Conservation (phyloP, 371 early-diverging fungal genomes). For the Dinochytrium kinnereticum region DNA sequence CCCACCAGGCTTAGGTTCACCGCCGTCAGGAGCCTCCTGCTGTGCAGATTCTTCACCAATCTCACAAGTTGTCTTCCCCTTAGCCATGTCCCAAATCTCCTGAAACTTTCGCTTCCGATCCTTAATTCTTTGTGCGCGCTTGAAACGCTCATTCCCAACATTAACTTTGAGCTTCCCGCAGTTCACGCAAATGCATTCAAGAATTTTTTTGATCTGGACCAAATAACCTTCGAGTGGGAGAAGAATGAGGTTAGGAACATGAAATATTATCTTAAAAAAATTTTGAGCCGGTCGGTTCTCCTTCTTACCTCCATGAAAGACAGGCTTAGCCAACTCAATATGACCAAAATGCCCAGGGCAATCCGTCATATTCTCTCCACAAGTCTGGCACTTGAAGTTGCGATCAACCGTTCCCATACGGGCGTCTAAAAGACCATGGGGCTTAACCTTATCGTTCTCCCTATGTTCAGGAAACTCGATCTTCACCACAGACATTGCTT, state of each 20-base stretch:
- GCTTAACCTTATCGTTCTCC: conserved; percentile 93
- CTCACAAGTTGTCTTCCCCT: conserved; percentile 87
- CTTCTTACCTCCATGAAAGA: conserved; percentile 78
- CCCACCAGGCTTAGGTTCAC: conserved; percentile 17
- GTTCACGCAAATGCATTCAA: conserved; percentile 98
- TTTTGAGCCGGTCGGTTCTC: not conserved
- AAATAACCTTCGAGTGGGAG: conserved; percentile 45
- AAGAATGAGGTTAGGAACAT: not conserved
- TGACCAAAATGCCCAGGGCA: conserved; percentile 99
- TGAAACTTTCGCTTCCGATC: conserved; percentile 82
- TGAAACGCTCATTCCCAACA: conserved; percentile 69
- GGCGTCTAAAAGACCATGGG: conserved; percentile 95
- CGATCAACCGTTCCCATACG: conserved; percentile 99
- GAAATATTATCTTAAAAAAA: not conserved
- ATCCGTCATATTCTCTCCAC: conserved; percentile 94
- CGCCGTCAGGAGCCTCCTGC: conserved; percentile 10
- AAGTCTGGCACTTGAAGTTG: conserved; percentile 97
- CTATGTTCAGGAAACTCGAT: conserved; percentile 95
- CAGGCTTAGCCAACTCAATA: conserved; percentile 98
- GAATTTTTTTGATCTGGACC: conserved; percentile 89
- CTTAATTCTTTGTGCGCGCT: conserved; percentile 68
- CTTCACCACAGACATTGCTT: conserved; percentile 95
- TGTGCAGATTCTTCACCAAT: conserved; percentile 68
- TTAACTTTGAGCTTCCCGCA: conserved; percentile 95
- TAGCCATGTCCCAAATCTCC: conserved; percentile 93